Conservation (phyloP, 305 asterid genomes). For the Fraxinus sp. region DNA sequence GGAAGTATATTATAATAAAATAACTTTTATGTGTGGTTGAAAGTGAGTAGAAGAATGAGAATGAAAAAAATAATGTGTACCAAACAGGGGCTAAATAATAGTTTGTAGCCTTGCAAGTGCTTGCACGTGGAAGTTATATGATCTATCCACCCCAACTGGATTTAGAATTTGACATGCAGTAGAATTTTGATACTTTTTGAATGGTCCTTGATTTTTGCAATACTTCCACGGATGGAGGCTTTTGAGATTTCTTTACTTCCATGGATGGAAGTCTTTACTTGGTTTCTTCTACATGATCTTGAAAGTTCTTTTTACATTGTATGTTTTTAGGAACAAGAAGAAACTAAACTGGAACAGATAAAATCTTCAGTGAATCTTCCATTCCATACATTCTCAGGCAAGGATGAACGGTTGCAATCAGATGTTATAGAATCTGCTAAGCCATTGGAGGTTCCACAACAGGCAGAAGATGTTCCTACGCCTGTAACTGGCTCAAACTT, state of each 20-base stretch:
- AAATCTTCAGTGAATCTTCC: slow-evolving; percentile 73
- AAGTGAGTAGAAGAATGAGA: too few relatives aligned
- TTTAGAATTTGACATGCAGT: not conserved
- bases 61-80: too few relatives aligned
- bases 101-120: slow-evolving; percentile 13
- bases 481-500: slow-evolving; percentile 33
- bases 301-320: not conserved
- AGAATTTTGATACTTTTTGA: not conserved
- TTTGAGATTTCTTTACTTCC: not conserved
- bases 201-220: not conserved
- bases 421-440: slow-evolving; percentile 34
- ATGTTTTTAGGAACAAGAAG: slow-evolving; percentile 43
- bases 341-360: slow-evolving; percentile 70
- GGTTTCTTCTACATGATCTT: slow-evolving; percentile 10
- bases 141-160: slow-evolving; percentile 6
- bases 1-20: too few relatives aligned
- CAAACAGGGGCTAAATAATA: not conserved
- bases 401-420: slow-evolving; percentile 32
- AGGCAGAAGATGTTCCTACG: slow-evolving; percentile 26
- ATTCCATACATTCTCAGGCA: slow-evolving; percentile 60
- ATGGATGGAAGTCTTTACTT: not conserved
- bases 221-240: not conserved
- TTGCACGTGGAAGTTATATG: not conserved
- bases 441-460: slow-evolving; percentile 29
- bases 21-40: too few relatives aligned